phyloP scores from a whole-genome alignment of 2,329 filamentous ascomycete genomes.

The Amesomyces nigricolor region DNA sequence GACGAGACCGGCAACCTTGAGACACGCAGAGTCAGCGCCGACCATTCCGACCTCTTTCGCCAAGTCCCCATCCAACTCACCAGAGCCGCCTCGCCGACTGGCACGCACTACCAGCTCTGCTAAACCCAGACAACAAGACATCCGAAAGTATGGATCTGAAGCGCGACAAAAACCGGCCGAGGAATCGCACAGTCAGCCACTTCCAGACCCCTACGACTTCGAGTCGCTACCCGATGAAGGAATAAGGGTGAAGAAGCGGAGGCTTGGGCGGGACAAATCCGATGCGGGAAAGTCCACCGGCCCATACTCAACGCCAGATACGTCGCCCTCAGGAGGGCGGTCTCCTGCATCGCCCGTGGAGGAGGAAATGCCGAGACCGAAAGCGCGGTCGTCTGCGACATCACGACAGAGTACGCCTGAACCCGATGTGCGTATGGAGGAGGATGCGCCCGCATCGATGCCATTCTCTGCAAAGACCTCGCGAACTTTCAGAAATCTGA shows the following conservation, averaged over 20 bases:
- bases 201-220: conserved; percentile 16
- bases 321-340: conserved; percentile 19
- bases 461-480: conserved; percentile 25
- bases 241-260: conserved; percentile 22
- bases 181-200: conserved; percentile 23
- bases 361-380: conserved; percentile 10
- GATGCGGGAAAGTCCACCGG: conserved; percentile 17
- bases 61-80: conserved; percentile 17
- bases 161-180: conserved; percentile 5
- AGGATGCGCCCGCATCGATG: conserved; percentile 9
- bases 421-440: conserved; percentile 20
- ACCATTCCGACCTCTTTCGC: conserved; percentile 12
- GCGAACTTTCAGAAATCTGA: conserved; percentile 23
- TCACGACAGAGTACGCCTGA: conserved; percentile 18
- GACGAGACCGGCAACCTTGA: conserved; percentile 9
- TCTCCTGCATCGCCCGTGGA: conserved; percentile 10
- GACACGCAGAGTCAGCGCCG: conserved; percentile 18
- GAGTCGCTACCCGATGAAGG: conserved; percentile 16
- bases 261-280: conserved; percentile 19
- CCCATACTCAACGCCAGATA: conserved; percentile 26
- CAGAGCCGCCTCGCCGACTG: conserved; percentile 15
- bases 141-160: conserved; percentile 4
- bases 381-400: background rate
- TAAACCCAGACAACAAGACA: conserved; percentile 10
- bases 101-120: conserved; percentile 3